These are phyloP conservation scores for Pichia manshurica DNA, from an alignment of 805 yeast species.

Conservation along the genomic window DNA sequence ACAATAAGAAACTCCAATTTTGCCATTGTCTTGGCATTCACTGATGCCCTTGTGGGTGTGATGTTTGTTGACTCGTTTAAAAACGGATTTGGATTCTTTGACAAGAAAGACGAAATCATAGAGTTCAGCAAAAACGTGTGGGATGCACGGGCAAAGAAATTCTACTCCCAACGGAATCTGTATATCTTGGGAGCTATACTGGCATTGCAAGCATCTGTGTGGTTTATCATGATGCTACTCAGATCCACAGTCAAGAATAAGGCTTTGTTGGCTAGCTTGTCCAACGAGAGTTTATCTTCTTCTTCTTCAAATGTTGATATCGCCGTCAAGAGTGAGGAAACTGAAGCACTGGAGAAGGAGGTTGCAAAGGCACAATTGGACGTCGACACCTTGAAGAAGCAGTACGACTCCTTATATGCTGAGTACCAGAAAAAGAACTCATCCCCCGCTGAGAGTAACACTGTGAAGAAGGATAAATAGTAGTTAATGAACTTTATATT, in stretches of 20 bases:
- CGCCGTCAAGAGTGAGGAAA: not conserved
- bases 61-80: conserved; percentile 42
- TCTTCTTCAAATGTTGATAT: conserved; percentile 10
- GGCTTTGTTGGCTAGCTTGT: conserved; percentile 18
- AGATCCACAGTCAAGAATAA: conserved; percentile 39
- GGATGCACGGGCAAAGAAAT: conserved; percentile 40
- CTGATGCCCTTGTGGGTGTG: conserved; percentile 30
- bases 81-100: conserved; percentile 20
- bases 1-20: conserved; percentile 33
- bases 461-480: conserved; percentile 4
- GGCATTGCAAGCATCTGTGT: conserved; percentile 40
- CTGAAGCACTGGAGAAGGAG: conserved; percentile 17
- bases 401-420: conserved; percentile 36
- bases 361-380: conserved; percentile 19
- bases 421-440: conserved; percentile 35
- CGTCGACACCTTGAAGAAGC: conserved; percentile 36
- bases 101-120: conserved; percentile 10
- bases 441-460: not conserved
- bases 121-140: conserved; percentile 22
- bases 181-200: conserved; percentile 51
- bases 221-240: conserved; percentile 39
- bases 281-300: conserved; percentile 12
- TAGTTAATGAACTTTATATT: too few relatives aligned
- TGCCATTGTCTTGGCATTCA: conserved; percentile 38
- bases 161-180: conserved; percentile 52